Evolutionary conservation across 2,329 filamentous ascomycete species (phyloP), one percentile per base, ranked within the genome.

Genomic region (Colletotrichum sp.): DNA sequence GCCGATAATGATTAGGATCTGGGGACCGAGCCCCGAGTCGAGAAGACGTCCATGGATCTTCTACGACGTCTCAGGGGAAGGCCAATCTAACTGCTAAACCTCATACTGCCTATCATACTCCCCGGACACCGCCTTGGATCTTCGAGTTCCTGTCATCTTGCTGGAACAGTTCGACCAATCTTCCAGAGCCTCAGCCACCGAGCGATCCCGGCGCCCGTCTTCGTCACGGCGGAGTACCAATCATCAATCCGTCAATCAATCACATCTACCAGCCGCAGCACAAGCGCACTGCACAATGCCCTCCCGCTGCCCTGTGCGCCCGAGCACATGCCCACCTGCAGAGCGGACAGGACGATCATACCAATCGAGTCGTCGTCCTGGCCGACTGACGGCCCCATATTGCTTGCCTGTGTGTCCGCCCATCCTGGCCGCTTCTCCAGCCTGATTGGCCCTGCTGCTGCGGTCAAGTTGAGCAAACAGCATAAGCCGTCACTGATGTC

Each of bases 291-390:
- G 59, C 64, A 60, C 65, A 36, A 57, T 68, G 65, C 74, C 15
- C 39, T 74, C 71, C 71, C 63, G 44, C 21, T 74, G 74, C 71
- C 64, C 74, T 76, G 74, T 76, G 74, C 65, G 36, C 65, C 70
- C 59, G 44, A 39, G 73, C 70, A 65, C 64, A 74, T 68, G 59
- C 49, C 59, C 65, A 39, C 65, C 71, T 69, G 74, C 52, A 62
- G 64, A 39, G 36, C 30, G 70, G 70, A 65, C 70, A 65, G 44
- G 70, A 74, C 59, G 64, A 74, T 65, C 70, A 59, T 68, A 34
- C 64, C 74, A 76, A 73, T 73, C 21, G 39, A 64, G 36, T 59
- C 36, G 55, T 59, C 34, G 44, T 32, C 30, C 59, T 59, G 57
- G 34, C 70, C 60, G 26, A 24, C 32, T 65, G 74, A 52, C 52